These are phyloP conservation scores for Hygrophorus pudorinus DNA, from an alignment of 768 basidiomycete species.

Conservation along the genomic window DNA sequence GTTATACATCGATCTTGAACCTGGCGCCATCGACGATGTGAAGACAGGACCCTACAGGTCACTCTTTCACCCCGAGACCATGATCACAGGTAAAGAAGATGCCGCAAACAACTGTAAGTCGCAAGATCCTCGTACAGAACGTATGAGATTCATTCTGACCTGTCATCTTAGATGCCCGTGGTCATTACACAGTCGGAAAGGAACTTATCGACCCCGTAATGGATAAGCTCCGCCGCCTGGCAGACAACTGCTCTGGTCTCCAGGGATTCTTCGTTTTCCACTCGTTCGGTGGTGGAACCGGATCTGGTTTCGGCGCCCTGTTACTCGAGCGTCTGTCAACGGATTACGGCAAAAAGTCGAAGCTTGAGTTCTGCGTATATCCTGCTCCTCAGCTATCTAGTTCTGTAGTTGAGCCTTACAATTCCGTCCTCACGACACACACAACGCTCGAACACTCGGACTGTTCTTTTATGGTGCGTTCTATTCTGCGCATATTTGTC, in stretches of 20 bases:
- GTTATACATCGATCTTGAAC: slow-evolving; percentile 93
- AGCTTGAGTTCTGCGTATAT: slow-evolving; percentile 96
- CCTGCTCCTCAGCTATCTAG: slow-evolving; percentile 88
- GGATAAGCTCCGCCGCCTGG: slow-evolving; percentile 89
- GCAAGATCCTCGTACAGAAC: neutral
- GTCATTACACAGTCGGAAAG: slow-evolving; percentile 98
- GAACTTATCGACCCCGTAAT: slow-evolving; percentile 94
- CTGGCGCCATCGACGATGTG: slow-evolving; percentile 92
- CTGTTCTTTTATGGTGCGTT: slow-evolving; percentile 92
- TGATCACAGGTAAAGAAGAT: slow-evolving; percentile 97
- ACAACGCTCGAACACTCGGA: slow-evolving; percentile 98
- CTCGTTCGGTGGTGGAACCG: slow-evolving; percentile 98
- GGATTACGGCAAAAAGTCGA: slow-evolving; percentile 98
- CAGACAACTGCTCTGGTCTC: slow-evolving; percentile 93
- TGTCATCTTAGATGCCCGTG: slow-evolving; percentile 70
- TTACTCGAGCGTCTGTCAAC: slow-evolving; percentile 91
- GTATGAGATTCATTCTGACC: slow-evolving; percentile 9
- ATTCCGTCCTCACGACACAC: slow-evolving; percentile 93
- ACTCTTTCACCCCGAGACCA: slow-evolving; percentile 95
- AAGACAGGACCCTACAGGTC: slow-evolving; percentile 85
- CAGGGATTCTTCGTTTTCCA: slow-evolving; percentile 99
- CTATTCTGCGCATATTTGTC: slow-evolving; percentile 1
- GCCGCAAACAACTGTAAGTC: slow-evolving; percentile 97
- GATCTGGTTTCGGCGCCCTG: slow-evolving; percentile 95
- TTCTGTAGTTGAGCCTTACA: slow-evolving; percentile 98